phyloP scores from a whole-genome alignment of 1,284 basidiomycete species.

The Cutaneotrichosporon sp. region DNA sequence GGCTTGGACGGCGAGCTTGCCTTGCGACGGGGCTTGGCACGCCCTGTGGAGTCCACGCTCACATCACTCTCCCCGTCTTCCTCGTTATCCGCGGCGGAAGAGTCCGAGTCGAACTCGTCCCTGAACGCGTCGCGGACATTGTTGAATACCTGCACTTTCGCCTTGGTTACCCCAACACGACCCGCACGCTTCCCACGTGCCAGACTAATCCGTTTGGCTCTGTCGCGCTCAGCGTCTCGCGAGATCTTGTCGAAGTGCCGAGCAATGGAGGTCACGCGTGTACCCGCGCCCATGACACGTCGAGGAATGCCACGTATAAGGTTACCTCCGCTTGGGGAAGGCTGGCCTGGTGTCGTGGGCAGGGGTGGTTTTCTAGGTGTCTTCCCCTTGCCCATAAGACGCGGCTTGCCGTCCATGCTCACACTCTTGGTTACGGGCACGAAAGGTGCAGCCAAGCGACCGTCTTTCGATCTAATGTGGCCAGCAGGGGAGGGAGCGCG shows the following conservation, averaged over 20 bases:
- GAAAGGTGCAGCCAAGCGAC: constrained; percentile 4
- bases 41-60: constrained; percentile 32
- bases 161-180: constrained; percentile 82
- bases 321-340: constrained; percentile 1
- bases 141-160: constrained; percentile 83
- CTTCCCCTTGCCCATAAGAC: constrained; percentile 41
- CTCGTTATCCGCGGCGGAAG: constrained; percentile 82
- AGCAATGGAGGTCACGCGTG: constrained; percentile 53
- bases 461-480: constrained; percentile 2
- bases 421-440: constrained; percentile 10
- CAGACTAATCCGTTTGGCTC: constrained; percentile 49
- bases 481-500: constrained; percentile 5
- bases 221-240: constrained; percentile 53
- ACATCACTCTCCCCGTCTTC: constrained; percentile 34
- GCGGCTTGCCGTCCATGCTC: constrained; percentile 28
- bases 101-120: constrained; percentile 70
- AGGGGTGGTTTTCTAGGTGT: constrained; percentile 20
- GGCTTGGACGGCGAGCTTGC: constrained; percentile 11
- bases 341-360: neutral
- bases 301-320: constrained; percentile 18
- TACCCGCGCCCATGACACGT: constrained; percentile 31
- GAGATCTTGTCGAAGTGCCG: constrained; percentile 53
- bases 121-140: constrained; percentile 88
- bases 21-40: constrained; percentile 19
- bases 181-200: constrained; percentile 83